Evolutionary conservation across 495 filamentous ascomycete genomes (phyloP), one percentile per base, ranked within the genome.

Genomic region (Penicillium waksmanii): DNA sequence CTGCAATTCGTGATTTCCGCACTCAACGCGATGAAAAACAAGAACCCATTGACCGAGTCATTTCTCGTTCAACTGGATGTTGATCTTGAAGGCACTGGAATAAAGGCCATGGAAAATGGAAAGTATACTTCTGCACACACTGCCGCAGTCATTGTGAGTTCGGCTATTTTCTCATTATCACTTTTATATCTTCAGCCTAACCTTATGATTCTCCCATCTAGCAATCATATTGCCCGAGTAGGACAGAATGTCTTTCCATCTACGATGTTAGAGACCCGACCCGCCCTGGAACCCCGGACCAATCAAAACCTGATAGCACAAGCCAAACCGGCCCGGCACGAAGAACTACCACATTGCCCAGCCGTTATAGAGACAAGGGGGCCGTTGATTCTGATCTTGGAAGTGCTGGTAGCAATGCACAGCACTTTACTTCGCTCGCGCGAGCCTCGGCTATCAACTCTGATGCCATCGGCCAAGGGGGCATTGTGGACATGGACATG

Each of bases 31-130:
- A 70, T 99, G 62, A 96, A 95, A 73, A 84, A 80, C 51, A 90
- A 91, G 66, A 97, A 96, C 63, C 93, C 94, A 2, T 80, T 99
- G 47, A 94, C 94, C 1, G 93, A 97, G 67, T 97, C 93, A 0
- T 99, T 99, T 80, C 78, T 98, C 35, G 88, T 94, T 23, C 95
- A 98, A 73, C 79, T 99, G 5, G 92, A 97, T 67, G 88, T 97
- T 9, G 95, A 99, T 66, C 82, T 97, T 2, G 89, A 93, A 67
- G 87, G 89, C 7, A 79, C 72, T n/a, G 73, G 73, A 11, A 68
- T 82, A 25, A 68, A 64, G 18, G 61, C 60, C 10, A 11, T 63
- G 11, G 56, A 68, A 18, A 49, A 52, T 44, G 35, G 38, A 15
- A 60, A 68, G 40, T 49, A 17, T 3, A 51, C 46, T 17, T 27